Evolutionary conservation across 441 rosid genomes (phyloP).

Genomic region (Brassica balearica): DNA sequence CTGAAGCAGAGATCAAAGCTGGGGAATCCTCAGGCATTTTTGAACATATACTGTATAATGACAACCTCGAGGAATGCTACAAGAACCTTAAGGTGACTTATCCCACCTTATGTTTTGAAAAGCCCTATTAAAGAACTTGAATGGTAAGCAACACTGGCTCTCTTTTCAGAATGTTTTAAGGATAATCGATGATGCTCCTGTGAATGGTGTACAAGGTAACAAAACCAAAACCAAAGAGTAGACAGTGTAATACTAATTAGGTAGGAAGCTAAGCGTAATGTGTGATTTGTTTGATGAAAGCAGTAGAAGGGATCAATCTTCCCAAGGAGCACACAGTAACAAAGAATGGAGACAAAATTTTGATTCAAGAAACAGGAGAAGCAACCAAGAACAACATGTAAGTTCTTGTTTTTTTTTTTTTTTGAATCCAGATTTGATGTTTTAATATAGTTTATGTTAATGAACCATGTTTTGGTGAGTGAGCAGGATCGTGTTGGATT

Average conservation of each 20-base stretch:
- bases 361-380: conserved; percentile 49
- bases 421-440: not conserved
- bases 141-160: conserved; percentile 9
- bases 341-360: conserved; percentile 57
- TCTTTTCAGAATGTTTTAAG: conserved; percentile 69
- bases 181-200: conserved; percentile 53
- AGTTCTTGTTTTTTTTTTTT: not conserved
- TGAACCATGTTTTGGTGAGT: conserved; percentile 27
- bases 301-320: conserved; percentile 61
- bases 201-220: conserved; percentile 62
- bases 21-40: conserved; percentile 72
- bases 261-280: conserved; percentile 16
- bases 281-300: conserved; percentile 51
- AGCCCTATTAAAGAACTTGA: conserved; percentile 7
- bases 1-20: conserved; percentile 75
- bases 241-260: conserved; percentile 16
- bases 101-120: not conserved
- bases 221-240: conserved; percentile 21
- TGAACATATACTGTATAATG: conserved; percentile 67
- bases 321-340: conserved; percentile 63
- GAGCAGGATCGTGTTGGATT: conserved; percentile 75
- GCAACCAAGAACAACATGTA: conserved; percentile 61
- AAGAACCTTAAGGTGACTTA: conserved; percentile 75
- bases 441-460: not conserved
- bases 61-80: conserved; percentile 80